phyloP scores from a whole-genome alignment of 2,329 filamentous ascomycete genomes.

The Orbilia oligospora region DNA sequence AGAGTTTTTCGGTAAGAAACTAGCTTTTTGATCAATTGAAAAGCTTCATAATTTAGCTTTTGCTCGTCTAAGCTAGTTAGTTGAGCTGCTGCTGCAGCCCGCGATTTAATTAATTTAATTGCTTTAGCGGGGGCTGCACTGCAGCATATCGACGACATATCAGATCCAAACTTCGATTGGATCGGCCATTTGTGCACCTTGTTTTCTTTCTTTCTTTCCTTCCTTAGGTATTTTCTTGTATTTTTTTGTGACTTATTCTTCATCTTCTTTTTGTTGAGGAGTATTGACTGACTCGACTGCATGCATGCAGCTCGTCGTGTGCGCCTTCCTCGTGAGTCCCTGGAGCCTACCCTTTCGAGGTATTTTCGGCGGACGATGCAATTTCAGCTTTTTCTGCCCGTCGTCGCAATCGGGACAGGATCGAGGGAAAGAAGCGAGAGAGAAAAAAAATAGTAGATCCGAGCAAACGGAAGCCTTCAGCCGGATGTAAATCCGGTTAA shows the following conservation, averaged over 20 bases:
- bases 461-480: constrained; percentile 11
- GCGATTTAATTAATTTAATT: constrained; percentile 7
- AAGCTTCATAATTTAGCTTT: background rate
- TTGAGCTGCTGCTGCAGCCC: background rate
- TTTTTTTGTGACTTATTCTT: background rate
- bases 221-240: background rate
- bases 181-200: background rate
- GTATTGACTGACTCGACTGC: constrained; percentile 6
- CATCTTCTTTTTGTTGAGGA: background rate
- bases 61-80: constrained; percentile 1
- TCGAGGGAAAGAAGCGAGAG: background rate
- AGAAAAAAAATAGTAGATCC: background rate
- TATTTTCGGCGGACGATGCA: constrained; percentile 1
- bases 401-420: constrained; percentile 9
- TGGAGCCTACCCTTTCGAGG: constrained; percentile 20
- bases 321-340: constrained; percentile 41
- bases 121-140: background rate
- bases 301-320: constrained; percentile 26
- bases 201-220: background rate
- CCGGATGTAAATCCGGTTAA: background rate
- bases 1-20: background rate
- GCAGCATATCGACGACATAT: background rate
- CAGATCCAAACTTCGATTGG: background rate
- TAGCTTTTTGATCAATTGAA: background rate
- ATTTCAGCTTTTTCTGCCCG: background rate